Conservation (phyloP, 805 yeast species). For the Nakazawaea ambrosiae region DNA sequence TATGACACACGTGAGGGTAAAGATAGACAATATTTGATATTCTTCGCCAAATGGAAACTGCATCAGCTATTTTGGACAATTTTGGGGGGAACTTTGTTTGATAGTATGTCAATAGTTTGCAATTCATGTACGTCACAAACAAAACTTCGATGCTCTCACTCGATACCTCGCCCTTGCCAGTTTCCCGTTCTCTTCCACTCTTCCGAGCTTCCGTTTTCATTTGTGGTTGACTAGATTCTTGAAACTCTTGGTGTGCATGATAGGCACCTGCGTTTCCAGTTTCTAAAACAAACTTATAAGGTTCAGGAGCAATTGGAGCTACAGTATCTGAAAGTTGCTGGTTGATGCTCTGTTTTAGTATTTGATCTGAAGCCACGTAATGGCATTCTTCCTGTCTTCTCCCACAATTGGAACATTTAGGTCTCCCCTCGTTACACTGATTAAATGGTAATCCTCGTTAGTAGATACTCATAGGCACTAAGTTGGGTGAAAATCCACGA, state of each 20-base stretch:
- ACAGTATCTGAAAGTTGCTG: too few species aligned
- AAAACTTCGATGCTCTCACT: too few species aligned
- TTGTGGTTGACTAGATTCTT: too few species aligned
- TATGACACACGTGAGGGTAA: conserved; percentile 1
- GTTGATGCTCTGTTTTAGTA: too few species aligned
- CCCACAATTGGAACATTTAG: conserved; percentile 70
- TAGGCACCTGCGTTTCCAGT: too few species aligned
- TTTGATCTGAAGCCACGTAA: conserved; percentile 27
- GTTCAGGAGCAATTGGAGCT: too few species aligned
- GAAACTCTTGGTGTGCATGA: too few species aligned
- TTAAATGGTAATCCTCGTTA: not conserved
- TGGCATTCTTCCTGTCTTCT: conserved; percentile 76
- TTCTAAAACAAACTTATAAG: too few species aligned
- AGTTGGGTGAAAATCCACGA: not conserved
- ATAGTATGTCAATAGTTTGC: not conserved
- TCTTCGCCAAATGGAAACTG: not conserved
- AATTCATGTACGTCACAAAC: not conserved
- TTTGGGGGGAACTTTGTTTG: not conserved
- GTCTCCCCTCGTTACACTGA: conserved; percentile 75
- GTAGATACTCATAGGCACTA: not conserved
- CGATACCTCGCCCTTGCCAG: too few species aligned
- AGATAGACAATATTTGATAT: not conserved
- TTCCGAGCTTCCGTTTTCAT: too few species aligned
- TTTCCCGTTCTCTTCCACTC: too few species aligned
- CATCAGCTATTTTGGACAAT: not conserved